phyloP scores from a whole-genome alignment of 257 asterid genomes.

The Lavandula angustifolia region DNA sequence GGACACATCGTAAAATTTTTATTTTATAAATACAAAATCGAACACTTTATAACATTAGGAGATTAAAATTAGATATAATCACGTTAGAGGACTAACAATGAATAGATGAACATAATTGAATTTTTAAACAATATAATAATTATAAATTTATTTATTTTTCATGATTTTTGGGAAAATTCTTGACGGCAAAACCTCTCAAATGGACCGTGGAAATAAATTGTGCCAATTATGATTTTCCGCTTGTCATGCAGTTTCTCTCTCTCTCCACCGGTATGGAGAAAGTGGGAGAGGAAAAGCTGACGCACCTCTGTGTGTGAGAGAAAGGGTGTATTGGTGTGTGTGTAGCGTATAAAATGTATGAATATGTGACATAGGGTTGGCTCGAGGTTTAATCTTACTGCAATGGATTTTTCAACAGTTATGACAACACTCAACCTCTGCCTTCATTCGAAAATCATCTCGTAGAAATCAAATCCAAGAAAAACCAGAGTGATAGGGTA shows the following conservation, averaged over 20 bases:
- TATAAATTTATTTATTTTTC: neutral
- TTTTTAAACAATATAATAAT: constrained; percentile 21
- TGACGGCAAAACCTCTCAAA: constrained; percentile 31
- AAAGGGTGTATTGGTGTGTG: neutral
- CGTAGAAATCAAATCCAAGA: constrained; percentile 9
- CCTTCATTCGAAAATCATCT: constrained; percentile 29
- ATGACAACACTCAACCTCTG: constrained; percentile 35
- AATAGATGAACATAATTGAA: no score
- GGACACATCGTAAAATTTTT: no score
- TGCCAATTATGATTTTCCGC: constrained; percentile 2
- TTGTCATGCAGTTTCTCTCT: constrained; percentile 9
- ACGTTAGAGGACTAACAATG: no score
- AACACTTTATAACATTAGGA: no score
- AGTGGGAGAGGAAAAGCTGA: constrained; percentile 41
- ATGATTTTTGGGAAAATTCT: neutral
- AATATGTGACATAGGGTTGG: constrained; percentile 12
- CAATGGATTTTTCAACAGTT: constrained; percentile 33
- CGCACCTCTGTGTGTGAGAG: constrained; percentile 29
- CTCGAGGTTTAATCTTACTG: constrained; percentile 24
- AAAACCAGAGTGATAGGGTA: neutral
- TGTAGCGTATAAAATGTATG: neutral
- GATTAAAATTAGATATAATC: no score
- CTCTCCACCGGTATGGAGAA: constrained; percentile 32
- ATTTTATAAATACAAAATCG: no score
- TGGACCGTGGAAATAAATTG: constrained; percentile 26